Conservation (phyloP, 2,329 filamentous ascomycete genomes). For the Colletotrichum lindemuthianum region DNA sequence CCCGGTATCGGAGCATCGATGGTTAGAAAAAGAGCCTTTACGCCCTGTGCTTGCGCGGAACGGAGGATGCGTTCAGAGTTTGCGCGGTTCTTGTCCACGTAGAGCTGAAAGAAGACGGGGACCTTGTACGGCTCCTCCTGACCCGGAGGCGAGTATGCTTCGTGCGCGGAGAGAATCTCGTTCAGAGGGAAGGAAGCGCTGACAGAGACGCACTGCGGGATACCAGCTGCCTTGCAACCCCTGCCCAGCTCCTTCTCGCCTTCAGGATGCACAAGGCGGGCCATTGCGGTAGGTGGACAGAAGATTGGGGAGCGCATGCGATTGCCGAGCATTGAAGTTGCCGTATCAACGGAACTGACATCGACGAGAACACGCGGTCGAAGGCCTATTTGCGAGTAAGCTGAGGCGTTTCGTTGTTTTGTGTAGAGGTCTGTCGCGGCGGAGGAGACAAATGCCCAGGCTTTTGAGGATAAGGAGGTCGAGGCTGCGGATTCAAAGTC, state of each 20-base stretch:
- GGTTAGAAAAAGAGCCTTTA: slow-evolving; percentile 66
- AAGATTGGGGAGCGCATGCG: slow-evolving; percentile 67
- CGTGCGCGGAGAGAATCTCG: slow-evolving; percentile 53
- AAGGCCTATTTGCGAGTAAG: slow-evolving; percentile 66
- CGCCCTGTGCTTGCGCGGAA: slow-evolving; percentile 56
- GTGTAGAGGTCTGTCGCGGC: slow-evolving; percentile 71
- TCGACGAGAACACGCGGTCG: slow-evolving; percentile 67
- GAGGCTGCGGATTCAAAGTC: slow-evolving; percentile 70
- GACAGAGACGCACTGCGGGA: slow-evolving; percentile 70
- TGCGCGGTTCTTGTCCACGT: slow-evolving; percentile 65
- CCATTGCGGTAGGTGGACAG: slow-evolving; percentile 72
- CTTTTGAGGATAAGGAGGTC: slow-evolving; percentile 65
- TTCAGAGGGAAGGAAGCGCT: slow-evolving; percentile 67
- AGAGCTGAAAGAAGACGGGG: slow-evolving; percentile 68
- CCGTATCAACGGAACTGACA: slow-evolving; percentile 61
- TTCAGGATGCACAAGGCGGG: slow-evolving; percentile 68
- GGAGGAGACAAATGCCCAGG: slow-evolving; percentile 77
- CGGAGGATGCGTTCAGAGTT: slow-evolving; percentile 61
- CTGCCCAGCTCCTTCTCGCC: slow-evolving; percentile 58
- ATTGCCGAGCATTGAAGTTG: slow-evolving; percentile 64
- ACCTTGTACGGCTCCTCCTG: slow-evolving; percentile 39
- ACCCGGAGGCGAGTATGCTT: neutral
- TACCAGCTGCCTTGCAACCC: slow-evolving; percentile 48
- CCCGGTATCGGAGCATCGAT: slow-evolving; percentile 67
- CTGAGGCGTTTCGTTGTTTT: slow-evolving; percentile 63